Conservation (phyloP, 1,284 basidiomycete genomes). For the Trichosporon sp. region DNA sequence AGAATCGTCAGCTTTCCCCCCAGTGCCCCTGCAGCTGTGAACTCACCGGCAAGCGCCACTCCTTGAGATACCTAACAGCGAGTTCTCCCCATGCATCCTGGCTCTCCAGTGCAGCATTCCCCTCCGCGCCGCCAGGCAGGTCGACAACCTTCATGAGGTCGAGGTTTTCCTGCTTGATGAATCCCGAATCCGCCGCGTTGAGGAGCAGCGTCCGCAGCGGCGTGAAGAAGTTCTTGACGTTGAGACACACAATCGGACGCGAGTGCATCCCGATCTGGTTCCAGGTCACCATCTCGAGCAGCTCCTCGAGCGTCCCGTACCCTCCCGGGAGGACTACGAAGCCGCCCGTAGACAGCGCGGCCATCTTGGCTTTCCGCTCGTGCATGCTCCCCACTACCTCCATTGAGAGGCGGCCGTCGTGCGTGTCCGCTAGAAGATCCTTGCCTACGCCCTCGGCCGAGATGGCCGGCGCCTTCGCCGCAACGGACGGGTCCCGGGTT, state of each 20-base stretch:
- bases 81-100: constrained; percentile 66
- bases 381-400: constrained; percentile 79
- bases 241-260: constrained; percentile 70
- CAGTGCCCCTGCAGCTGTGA: background rate
- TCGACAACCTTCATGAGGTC: constrained; percentile 65
- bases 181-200: constrained; percentile 64
- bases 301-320: constrained; percentile 88
- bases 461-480: constrained; percentile 8
- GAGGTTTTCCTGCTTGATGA: constrained; percentile 62
- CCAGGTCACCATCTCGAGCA: constrained; percentile 88
- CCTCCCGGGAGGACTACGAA: constrained; percentile 87
- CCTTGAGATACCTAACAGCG: constrained; percentile 60
- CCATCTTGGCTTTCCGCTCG: constrained; percentile 84
- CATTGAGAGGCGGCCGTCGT: constrained; percentile 35
- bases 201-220: constrained; percentile 68
- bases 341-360: constrained; percentile 60
- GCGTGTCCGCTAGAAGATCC: constrained; percentile 48
- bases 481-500: background rate
- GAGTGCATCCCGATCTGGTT: constrained; percentile 74
- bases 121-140: constrained; percentile 55
- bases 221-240: constrained; percentile 72
- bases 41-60: constrained; percentile 54
- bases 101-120: constrained; percentile 55
- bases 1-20: constrained; percentile 12
- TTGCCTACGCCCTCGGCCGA: constrained; percentile 38